Evolutionary conservation across 2,329 filamentous ascomycete genomes (phyloP).

Genomic region (Cytospora paraplurivora): DNA sequence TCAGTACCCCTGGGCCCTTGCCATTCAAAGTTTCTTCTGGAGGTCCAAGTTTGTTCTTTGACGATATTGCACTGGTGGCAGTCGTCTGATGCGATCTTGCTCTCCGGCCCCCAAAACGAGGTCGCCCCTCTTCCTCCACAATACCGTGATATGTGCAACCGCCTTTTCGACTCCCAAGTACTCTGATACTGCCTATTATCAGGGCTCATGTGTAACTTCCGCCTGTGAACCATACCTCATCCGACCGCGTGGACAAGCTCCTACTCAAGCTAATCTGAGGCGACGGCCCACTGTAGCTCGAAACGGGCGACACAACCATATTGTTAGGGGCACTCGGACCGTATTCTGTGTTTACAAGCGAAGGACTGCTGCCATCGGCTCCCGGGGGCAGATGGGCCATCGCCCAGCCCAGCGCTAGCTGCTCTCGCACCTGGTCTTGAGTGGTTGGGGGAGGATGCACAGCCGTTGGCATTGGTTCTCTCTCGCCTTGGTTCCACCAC

Average conservation of each 20-base stretch:
- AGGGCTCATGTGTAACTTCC: constrained; percentile 29
- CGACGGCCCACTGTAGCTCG: constrained; percentile 36
- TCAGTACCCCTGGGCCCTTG: background rate
- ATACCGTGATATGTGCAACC: background rate
- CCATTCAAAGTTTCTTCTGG: background rate
- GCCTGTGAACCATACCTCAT: constrained; percentile 42
- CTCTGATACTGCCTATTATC: background rate
- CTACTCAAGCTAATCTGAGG: constrained; percentile 37
- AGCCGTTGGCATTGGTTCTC: constrained; percentile 35
- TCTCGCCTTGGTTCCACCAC: constrained; percentile 56
- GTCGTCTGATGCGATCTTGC: background rate
- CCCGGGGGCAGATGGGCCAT: constrained; percentile 30
- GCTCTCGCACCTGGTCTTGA: constrained; percentile 31
- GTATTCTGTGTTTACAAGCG: constrained; percentile 34
- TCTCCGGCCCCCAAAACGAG: background rate
- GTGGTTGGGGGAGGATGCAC: constrained; percentile 32
- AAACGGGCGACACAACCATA: constrained; percentile 45
- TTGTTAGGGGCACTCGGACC: constrained; percentile 23
- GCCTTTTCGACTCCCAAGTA: background rate
- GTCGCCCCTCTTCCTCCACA: background rate
- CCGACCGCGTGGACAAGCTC: constrained; percentile 45
- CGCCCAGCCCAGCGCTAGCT: constrained; percentile 37
- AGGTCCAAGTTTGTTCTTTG: background rate
- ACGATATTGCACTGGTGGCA: background rate
- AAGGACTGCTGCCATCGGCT: constrained; percentile 33